Evolutionary conservation across 108 stramenopile species (phyloP).

Genomic region (Cyclotella atomus): DNA sequence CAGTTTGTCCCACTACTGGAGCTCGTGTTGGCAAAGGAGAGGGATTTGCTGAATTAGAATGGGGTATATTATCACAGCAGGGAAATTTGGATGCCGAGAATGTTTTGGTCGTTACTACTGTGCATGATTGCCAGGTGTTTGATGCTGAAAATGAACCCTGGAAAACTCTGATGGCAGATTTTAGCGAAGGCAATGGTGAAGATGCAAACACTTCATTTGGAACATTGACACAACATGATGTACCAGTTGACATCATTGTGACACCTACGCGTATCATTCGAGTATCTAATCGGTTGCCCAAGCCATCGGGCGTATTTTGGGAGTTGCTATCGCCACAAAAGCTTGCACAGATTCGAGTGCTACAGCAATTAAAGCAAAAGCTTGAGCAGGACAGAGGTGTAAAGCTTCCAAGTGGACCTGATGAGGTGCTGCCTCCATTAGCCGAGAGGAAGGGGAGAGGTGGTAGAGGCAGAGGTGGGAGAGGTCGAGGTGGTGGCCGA

Average conservation of each 20-base stretch:
- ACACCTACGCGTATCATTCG: conserved; percentile 68
- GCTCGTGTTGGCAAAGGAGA: conserved; percentile 79
- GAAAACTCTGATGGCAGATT: conserved; percentile 21
- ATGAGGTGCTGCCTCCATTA: conserved; percentile 70
- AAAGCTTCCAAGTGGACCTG: conserved; percentile 62
- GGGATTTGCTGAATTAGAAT: conserved; percentile 81
- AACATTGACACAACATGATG: conserved; percentile 67
- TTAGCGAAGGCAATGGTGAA: conserved; percentile 1
- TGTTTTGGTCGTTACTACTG: conserved; percentile 67
- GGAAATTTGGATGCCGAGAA: conserved; percentile 65
- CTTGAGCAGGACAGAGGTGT: conserved; percentile 52
- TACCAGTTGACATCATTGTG: conserved; percentile 77
- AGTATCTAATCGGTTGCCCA: conserved; percentile 59
- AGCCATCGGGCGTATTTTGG: conserved; percentile 75
- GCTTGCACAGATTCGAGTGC: conserved; percentile 63
- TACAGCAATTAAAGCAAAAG: conserved; percentile 64
- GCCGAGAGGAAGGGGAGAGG: conserved; percentile 49
- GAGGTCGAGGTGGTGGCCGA: conserved; percentile 10
- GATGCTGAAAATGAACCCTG: conserved; percentile 37
- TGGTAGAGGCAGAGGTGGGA: conserved; percentile 27
- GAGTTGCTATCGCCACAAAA: conserved; percentile 79
- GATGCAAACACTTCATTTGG: conserved; percentile 48
- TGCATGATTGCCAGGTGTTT: conserved; percentile 71
- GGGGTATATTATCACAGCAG: conserved; percentile 71
- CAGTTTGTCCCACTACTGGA: conserved; percentile 74